Percentiles rank a stretch among this genome's conserved stretches.
These are phyloP conservation scores for Thalassiosira exigua DNA, from an alignment of 352 stramenopile species.

Conservation along the genomic window DNA sequence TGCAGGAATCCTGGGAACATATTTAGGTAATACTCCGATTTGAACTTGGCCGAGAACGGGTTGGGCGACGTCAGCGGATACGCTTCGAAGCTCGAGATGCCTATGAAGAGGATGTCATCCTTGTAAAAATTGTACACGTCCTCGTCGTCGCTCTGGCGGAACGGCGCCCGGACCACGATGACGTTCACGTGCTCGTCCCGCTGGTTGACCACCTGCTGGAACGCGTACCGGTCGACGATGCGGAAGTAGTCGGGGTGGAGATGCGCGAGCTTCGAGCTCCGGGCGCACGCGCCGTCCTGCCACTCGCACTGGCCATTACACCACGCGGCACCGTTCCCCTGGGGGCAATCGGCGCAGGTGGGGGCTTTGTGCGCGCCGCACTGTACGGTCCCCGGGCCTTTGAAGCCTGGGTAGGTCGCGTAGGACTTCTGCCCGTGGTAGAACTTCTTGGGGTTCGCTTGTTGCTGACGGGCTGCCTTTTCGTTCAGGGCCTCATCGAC, in stretches of 20 bases:
- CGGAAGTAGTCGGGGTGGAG: constrained; percentile 56
- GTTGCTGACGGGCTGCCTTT: not conserved
- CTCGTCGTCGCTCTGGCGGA: constrained; percentile 37
- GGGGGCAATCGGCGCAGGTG: constrained; percentile 48
- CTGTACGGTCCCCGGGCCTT: constrained; percentile 1
- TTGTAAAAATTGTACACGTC: constrained; percentile 58
- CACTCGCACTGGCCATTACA: constrained; percentile 61
- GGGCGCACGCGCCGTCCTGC: constrained; percentile 18
- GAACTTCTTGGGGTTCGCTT: constrained; percentile 25
- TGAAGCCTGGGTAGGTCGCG: no score
- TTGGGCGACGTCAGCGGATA: constrained; percentile 54
- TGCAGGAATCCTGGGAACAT: constrained; percentile 64
- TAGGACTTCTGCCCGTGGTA: no score
- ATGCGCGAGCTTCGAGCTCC: constrained; percentile 29
- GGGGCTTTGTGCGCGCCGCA: constrained; percentile 48
- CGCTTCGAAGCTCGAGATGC: constrained; percentile 56
- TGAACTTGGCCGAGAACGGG: constrained; percentile 38
- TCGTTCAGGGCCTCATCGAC: not conserved
- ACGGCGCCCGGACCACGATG: constrained; percentile 48
- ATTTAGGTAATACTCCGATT: constrained; percentile 50
- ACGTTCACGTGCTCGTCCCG: constrained; percentile 50
- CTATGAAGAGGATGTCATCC: constrained; percentile 56
- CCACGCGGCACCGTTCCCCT: constrained; percentile 50
- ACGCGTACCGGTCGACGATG: constrained; percentile 48
- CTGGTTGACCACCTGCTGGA: constrained; percentile 52